Conservation (phyloP, 768 basidiomycete genomes). For the Russula foetens region DNA sequence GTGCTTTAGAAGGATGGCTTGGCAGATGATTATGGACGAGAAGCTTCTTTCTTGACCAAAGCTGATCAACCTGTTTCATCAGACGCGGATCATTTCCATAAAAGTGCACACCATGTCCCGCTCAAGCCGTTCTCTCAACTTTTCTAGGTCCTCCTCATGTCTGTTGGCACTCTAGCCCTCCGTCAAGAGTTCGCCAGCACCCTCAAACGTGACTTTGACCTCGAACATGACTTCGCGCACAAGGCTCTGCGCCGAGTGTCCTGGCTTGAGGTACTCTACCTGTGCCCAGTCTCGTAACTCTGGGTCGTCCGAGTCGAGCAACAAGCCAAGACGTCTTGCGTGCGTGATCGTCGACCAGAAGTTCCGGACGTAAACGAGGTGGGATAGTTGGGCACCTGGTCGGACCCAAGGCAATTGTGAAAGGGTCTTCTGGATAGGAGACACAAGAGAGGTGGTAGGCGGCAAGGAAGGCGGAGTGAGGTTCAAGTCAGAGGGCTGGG, state of each 20-base stretch:
- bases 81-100: constrained; percentile 11
- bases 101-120: constrained; percentile 10
- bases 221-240: constrained; percentile 19
- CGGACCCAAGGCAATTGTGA: not conserved
- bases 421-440: constrained; percentile 13
- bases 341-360: constrained; percentile 9
- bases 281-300: constrained; percentile 20
- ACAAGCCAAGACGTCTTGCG: no score
- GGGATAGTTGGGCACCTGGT: constrained; percentile 5
- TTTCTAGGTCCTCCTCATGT: constrained; percentile 15
- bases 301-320: no score
- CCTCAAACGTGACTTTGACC: constrained; percentile 7
- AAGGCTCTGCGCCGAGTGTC: constrained; percentile 10
- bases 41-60: constrained; percentile 7
- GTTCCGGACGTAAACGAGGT: constrained; percentile 10
- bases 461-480: constrained; percentile 18
- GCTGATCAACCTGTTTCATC: constrained; percentile 10
- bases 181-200: not conserved
- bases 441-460: constrained; percentile 18
- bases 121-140: constrained; percentile 15
- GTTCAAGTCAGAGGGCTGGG: constrained; percentile 20
- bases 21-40: constrained; percentile 6
- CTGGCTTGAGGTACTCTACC: constrained; percentile 19
- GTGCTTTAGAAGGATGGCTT: constrained; percentile 7
- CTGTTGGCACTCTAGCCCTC: constrained; percentile 13